Evolutionary conservation across 352 stramenopile species (phyloP), one percentile per base, ranked within the genome.

Genomic region (Globisporangium barbulae): DNA sequence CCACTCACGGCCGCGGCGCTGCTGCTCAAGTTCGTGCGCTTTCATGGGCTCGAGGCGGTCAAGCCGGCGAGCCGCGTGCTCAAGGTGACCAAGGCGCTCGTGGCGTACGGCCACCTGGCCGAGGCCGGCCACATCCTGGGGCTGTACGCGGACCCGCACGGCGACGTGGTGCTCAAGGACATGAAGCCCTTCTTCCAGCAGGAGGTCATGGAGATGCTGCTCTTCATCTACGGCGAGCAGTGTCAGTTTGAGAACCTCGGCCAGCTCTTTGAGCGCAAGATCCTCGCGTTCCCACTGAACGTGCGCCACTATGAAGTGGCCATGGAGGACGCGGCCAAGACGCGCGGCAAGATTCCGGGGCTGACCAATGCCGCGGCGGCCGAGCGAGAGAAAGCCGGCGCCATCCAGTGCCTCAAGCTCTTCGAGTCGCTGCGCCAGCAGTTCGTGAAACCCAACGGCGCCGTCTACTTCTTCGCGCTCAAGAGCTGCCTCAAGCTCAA

Each of bases 401-500:
- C 82, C 7, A 67, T 78, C 17, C 61, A 82, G 41, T 81, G 73
- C 53, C 68, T 94, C 56, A 80, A 84, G 65, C 65, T 94, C 53
- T 94, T 93, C 42, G 81, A 93, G 70, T 65, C 76, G 56, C 72
- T 94, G 39, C 82, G 83, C 28, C 80, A 82, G 35, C 76, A 88
- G 31, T 92, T 92, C 60, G 73, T 94, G 59, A 83, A 88, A 22
- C 86, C 86, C 9, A 92, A 86, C 45, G 86, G 84, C 28, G 71
- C 82, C 58, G 76, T 89, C 25, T 94, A 93, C 66, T 61, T 85
- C 61, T 53, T 88, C n/a, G 85, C 83, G 12, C 71, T 94, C 21
- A 79, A 83, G 63, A 87, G 72, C 58, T 93, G 81, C 57, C 39
- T 79, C 31, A 67, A 67, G 22, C 74, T 92, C 15, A 70, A 79